These are phyloP conservation scores for Ophiocordyceps camponoti-saundersi DNA, from an alignment of 2,329 filamentous ascomycete species.

Conservation along the genomic window DNA sequence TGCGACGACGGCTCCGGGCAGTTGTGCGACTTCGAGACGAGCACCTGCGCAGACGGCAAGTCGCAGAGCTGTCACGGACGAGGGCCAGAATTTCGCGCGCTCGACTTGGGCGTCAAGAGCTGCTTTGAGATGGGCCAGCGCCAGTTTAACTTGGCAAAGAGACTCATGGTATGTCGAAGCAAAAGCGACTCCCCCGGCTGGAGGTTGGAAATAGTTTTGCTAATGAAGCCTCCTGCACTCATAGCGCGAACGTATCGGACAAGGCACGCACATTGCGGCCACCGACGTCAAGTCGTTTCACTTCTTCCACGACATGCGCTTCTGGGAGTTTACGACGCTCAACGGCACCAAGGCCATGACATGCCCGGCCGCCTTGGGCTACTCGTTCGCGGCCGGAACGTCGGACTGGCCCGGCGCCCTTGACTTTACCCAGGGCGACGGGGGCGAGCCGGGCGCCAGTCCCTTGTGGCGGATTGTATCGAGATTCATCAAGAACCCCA, in stretches of 20 bases:
- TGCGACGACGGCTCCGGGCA: constrained; percentile 71
- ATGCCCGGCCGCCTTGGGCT: constrained; percentile 76
- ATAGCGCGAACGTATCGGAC: background rate
- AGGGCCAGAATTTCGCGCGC: constrained; percentile 48
- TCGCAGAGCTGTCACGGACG: constrained; percentile 57
- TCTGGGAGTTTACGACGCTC: constrained; percentile 54
- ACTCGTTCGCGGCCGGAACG: constrained; percentile 84
- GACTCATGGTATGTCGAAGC: constrained; percentile 15
- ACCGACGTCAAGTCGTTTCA: constrained; percentile 66
- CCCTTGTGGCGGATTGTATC: constrained; percentile 70
- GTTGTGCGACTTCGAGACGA: constrained; percentile 61
- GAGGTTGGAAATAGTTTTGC: background rate
- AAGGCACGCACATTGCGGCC: constrained; percentile 36
- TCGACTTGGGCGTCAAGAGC: constrained; percentile 56
- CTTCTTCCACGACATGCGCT: constrained; percentile 67
- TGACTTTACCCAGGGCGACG: constrained; percentile 81
- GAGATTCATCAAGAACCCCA: constrained; percentile 53
- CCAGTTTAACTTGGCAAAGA: constrained; percentile 45
- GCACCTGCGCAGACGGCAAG: constrained; percentile 59
- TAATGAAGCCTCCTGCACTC: too few relatives aligned
- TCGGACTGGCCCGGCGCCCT: constrained; percentile 82
- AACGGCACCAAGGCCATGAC: constrained; percentile 57
- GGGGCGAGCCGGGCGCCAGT: constrained; percentile 44
- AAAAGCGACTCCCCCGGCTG: too few relatives aligned
- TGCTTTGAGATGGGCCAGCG: constrained; percentile 61